Percentiles rank a stretch among this genome's conserved stretches.
Evolutionary conservation across 805 yeast genomes (phyloP).

Genomic region (Yarrowia sp.): DNA sequence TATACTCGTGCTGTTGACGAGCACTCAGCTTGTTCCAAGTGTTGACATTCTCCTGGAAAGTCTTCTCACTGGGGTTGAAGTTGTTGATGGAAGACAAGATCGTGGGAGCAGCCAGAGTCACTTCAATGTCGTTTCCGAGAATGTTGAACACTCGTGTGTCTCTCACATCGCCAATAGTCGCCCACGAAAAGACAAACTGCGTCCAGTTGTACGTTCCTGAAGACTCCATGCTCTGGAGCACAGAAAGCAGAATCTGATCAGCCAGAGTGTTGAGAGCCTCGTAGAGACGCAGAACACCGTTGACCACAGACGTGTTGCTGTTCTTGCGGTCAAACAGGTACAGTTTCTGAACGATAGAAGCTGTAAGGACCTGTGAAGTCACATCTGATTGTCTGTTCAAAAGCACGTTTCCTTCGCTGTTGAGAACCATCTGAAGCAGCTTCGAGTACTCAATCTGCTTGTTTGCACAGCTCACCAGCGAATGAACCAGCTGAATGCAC

Average conservation of each 20-base stretch:
- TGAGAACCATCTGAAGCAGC: conserved; percentile 68
- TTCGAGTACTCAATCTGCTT: conserved; percentile 54
- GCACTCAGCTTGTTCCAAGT: conserved; percentile 1
- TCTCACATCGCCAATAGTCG: conserved; percentile 13
- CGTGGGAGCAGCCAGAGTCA: conserved; percentile 17
- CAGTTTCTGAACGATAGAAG: conserved; percentile 59
- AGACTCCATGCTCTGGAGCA: conserved; percentile 64
- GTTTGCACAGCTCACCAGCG: conserved; percentile 54
- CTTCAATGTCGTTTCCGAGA: conserved; percentile 21
- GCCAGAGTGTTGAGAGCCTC: conserved; percentile 66
- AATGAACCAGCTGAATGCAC: conserved; percentile 57
- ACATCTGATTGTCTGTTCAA: conserved; percentile 42
- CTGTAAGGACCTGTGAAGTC: conserved; percentile 51
- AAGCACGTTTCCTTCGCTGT: conserved; percentile 52
- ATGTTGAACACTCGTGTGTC: conserved; percentile 15
- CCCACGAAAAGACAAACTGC: conserved; percentile 30
- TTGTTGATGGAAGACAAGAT: conserved; percentile 13
- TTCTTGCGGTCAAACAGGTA: conserved; percentile 57
- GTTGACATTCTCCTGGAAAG: not conserved
- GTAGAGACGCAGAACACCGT: conserved; percentile 60
- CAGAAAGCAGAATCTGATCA: conserved; percentile 66
- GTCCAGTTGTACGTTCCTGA: conserved; percentile 36
- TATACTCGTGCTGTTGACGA: not conserved
- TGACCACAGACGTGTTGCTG: conserved; percentile 58
- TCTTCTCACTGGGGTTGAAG: conserved; percentile 14